Percentiles rank a stretch among this genome's conserved stretches.
Conservation (phyloP, 306 rosid genomes). For the Prunus fruticosa region DNA sequence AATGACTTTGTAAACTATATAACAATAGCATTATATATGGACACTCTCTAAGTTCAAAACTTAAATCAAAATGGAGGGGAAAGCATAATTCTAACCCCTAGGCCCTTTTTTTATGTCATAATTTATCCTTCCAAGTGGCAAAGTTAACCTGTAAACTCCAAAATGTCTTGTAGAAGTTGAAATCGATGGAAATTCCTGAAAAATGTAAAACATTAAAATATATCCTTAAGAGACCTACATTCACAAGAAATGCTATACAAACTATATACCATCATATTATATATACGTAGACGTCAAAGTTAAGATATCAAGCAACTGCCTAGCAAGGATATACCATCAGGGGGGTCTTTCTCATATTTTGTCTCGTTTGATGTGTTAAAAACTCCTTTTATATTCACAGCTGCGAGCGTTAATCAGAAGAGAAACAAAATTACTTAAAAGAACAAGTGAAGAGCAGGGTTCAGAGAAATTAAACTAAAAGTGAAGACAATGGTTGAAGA, state of each 20-base stretch:
- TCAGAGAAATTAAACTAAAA: conserved; percentile 12
- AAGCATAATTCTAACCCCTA: background rate
- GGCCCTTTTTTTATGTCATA: background rate
- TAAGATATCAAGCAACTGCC: conserved; percentile 11
- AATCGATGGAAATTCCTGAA: conserved; percentile 93
- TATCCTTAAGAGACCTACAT: conserved; percentile 2
- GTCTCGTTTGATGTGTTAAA: conserved; percentile 96
- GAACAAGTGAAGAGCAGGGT: background rate
- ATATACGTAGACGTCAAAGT: background rate
- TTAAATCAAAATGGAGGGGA: no score
- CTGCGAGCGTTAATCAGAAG: conserved; percentile 46
- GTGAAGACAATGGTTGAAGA: conserved; percentile 14
- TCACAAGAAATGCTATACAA: conserved; percentile 5
- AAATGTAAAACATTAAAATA: conserved; percentile 23
- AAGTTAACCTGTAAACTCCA: conserved; percentile 90
- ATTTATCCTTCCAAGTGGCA: conserved; percentile 17
- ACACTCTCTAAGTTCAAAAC: no score
- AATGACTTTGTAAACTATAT: no score
- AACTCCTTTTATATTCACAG: conserved; percentile 95
- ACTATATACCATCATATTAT: background rate
- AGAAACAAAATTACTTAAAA: conserved; percentile 20
- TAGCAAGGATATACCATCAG: conserved; percentile 54
- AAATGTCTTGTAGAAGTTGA: conserved; percentile 94
- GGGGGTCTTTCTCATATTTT: conserved; percentile 88
- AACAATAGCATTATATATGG: no score